Evolutionary conservation across 2,329 filamentous ascomycete species (phyloP).

Genomic region (Amylocarpus encephaloides): DNA sequence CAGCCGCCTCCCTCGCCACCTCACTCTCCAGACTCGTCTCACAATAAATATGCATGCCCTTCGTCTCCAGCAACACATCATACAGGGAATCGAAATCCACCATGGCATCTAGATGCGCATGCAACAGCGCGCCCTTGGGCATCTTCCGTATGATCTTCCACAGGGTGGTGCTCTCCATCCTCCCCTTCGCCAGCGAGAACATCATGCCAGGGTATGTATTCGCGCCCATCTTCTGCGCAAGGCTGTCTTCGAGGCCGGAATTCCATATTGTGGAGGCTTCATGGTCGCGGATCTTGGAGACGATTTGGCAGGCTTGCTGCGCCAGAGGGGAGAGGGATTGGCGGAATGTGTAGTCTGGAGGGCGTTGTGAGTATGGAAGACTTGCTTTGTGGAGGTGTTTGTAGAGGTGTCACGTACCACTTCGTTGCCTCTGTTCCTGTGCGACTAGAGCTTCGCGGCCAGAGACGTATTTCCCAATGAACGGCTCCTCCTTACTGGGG

Average conservation of each 20-base stretch:
- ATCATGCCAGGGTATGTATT: conserved; percentile 85
- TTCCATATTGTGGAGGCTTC: conserved; percentile 77
- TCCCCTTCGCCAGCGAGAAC: conserved; percentile 79
- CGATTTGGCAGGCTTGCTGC: conserved; percentile 69
- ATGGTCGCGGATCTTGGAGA: conserved; percentile 69
- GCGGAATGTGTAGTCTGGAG: conserved; percentile 61
- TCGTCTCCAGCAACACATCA: conserved; percentile 60
- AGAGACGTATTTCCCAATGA: conserved; percentile 74
- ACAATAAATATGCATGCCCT: conserved; percentile 66
- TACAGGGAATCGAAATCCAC: conserved; percentile 80
- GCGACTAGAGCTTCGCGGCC: conserved; percentile 70
- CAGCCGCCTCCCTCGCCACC: conserved; percentile 46
- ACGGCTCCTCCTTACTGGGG: conserved; percentile 58
- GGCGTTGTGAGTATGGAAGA: conserved; percentile 3
- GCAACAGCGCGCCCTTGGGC: conserved; percentile 82
- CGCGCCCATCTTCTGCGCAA: conserved; percentile 56
- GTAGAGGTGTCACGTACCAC: conserved; percentile 46
- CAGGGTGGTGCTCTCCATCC: conserved; percentile 76
- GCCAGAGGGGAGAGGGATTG: conserved; percentile 74
- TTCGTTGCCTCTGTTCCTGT: conserved; percentile 76
- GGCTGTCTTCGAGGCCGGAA: conserved; percentile 60
- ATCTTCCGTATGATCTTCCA: conserved; percentile 80
- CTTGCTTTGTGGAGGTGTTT: not conserved
- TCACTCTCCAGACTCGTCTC: conserved; percentile 48
- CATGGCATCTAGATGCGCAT: conserved; percentile 89